A percentile compares a stretch with the other conserved stretches of the same genome.
phyloP scores from a whole-genome alignment of 148 eudicot species.

The Amaranthus cruentus region DNA sequence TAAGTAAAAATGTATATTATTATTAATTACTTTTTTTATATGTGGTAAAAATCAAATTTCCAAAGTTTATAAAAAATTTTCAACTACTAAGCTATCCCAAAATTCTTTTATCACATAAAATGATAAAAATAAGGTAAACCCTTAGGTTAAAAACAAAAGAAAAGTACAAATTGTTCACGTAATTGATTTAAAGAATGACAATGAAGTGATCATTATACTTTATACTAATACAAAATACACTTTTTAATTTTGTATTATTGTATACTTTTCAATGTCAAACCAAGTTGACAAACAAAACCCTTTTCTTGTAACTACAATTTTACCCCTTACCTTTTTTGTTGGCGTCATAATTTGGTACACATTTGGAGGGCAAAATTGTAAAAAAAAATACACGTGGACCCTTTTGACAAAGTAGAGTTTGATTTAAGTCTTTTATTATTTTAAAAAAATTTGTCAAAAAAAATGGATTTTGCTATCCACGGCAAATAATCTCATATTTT shows the following conservation, averaged over 20 bases:
- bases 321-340: background rate
- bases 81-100: background rate
- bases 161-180: conserved; percentile 6
- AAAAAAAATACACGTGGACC: background rate
- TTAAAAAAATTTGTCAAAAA: no score
- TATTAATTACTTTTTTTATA: background rate
- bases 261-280: conserved; percentile 1
- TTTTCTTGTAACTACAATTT: background rate
- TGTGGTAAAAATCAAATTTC: background rate
- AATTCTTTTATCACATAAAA: background rate
- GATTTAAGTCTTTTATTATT: background rate
- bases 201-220: background rate
- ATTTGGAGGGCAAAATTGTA: background rate
- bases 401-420: background rate
- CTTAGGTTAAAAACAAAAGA: background rate
- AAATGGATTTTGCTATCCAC: no score
- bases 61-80: background rate
- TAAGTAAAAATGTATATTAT: no score
- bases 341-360: background rate
- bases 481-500: no score
- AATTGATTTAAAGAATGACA: background rate
- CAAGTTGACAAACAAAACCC: conserved; percentile 15
- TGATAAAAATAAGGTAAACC: background rate
- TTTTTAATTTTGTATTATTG: background rate
- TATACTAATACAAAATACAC: background rate